Percentiles rank a stretch among this genome's conserved stretches.
These are phyloP conservation scores for Solanum hybrid DNA, from an alignment of 305 asterid genomes.

Conservation along the genomic window DNA sequence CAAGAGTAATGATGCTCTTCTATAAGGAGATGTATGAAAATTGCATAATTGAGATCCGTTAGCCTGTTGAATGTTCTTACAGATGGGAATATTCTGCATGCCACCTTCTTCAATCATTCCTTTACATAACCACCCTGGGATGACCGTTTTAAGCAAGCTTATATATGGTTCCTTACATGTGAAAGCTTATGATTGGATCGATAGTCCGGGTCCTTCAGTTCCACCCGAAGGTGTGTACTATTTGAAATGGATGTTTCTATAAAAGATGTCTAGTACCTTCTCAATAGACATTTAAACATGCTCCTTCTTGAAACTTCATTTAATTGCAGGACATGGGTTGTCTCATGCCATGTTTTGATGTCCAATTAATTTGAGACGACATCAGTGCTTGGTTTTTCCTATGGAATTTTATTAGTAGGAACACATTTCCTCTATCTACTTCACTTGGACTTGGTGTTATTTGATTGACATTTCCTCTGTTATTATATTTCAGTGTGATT, in stretches of 20 bases:
- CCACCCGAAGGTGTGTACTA: slow-evolving; percentile 59
- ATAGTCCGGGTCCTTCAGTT: slow-evolving; percentile 60
- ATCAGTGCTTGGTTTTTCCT: neutral
- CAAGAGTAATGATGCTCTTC: neutral
- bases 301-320: neutral
- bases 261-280: neutral
- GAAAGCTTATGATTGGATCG: slow-evolving; percentile 85
- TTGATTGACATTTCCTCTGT: neutral
- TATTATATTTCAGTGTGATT: neutral
- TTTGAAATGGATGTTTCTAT: neutral
- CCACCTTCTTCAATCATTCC: slow-evolving; percentile 94
- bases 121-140: slow-evolving; percentile 98
- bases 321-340: neutral
- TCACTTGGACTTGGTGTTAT: neutral
- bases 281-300: neutral
- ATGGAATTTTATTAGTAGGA: neutral
- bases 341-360: neutral
- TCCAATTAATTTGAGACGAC: neutral
- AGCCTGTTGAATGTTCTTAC: slow-evolving; percentile 18
- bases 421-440: neutral
- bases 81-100: slow-evolving; percentile 98
- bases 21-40: neutral
- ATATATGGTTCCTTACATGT: slow-evolving; percentile 83
- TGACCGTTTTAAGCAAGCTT: slow-evolving; percentile 99
- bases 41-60: neutral